phyloP scores from a whole-genome alignment of 1,139 yeast genomes.

The Diutina pseudorugosa region DNA sequence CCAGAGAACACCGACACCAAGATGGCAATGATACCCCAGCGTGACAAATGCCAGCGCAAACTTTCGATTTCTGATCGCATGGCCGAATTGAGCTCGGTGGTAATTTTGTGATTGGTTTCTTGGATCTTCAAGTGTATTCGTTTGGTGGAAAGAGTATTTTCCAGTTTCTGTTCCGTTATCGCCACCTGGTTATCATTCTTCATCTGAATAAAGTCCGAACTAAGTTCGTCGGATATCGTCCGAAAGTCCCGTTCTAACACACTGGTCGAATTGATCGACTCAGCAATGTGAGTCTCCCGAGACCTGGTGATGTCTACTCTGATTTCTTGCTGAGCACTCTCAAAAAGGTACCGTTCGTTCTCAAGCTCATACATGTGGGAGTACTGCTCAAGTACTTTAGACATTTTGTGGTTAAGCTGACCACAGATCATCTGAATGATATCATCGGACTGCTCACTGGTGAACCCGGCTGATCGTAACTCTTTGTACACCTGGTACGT shows the following conservation, averaged over 20 bases:
- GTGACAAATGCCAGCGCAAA: conserved; percentile 85
- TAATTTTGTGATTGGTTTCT: conserved; percentile 76
- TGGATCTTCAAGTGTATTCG: conserved; percentile 60
- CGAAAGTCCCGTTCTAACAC: conserved; percentile 63
- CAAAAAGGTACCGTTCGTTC: conserved; percentile 77
- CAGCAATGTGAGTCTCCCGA: conserved; percentile 61
- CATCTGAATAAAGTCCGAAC: conserved; percentile 52
- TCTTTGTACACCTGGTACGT: conserved; percentile 34
- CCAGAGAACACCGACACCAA: conserved; percentile 29
- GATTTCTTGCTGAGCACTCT: conserved; percentile 86
- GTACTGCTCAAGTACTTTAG: conserved; percentile 44
- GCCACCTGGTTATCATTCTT: conserved; percentile 76
- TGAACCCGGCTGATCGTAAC: conserved; percentile 35
- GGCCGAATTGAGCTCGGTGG: conserved; percentile 72
- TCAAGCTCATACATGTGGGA: conserved; percentile 65
- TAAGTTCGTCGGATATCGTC: conserved; percentile 64
- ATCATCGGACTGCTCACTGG: conserved; percentile 39
- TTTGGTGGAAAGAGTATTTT: conserved; percentile 69
- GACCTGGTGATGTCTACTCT: conserved; percentile 67
- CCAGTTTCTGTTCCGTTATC: conserved; percentile 76
- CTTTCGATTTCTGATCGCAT: conserved; percentile 80
- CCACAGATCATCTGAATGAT: conserved; percentile 37
- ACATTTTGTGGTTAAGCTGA: conserved; percentile 41
- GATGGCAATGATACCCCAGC: conserved; percentile 70
- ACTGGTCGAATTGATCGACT: conserved; percentile 53